phyloP scores from a whole-genome alignment of 2,329 filamentous ascomycete genomes.

The Pseudophaeomoniella oleicola region DNA sequence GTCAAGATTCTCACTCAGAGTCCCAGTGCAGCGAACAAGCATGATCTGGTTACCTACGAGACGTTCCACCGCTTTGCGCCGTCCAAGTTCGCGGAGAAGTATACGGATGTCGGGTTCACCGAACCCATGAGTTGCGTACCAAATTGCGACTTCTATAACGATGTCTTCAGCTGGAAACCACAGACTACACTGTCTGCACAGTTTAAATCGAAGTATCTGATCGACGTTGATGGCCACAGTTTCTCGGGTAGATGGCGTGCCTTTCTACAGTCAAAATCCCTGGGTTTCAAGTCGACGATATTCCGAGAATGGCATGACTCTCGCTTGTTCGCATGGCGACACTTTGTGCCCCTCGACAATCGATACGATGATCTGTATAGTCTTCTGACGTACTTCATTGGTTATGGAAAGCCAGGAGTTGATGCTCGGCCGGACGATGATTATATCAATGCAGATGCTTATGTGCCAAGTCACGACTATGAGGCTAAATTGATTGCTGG shows the following conservation, averaged over 20 bases:
- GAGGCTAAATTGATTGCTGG: constrained; percentile 19
- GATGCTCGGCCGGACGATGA: constrained; percentile 1
- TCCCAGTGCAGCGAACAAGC: constrained; percentile 1
- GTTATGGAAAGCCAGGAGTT: constrained; percentile 13
- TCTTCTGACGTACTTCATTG: constrained; percentile 36
- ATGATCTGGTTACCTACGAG: constrained; percentile 11
- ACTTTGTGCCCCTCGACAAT: constrained; percentile 39
- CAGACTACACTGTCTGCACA: constrained; percentile 17
- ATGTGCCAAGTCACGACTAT: constrained; percentile 17
- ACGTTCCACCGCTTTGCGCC: constrained; percentile 15
- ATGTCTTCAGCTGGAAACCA: constrained; percentile 14
- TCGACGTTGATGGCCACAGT: constrained; percentile 25
- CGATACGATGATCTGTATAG: constrained; percentile 35
- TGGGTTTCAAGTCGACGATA: constrained; percentile 38
- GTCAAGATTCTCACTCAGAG: constrained; percentile 17
- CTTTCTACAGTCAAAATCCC: constrained; percentile 31
- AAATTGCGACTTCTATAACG: constrained; percentile 22
- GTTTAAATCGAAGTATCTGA: constrained; percentile 21
- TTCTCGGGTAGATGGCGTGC: constrained; percentile 25
- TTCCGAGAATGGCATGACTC: constrained; percentile 41
- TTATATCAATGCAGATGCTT: constrained; percentile 9
- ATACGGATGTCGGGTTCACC: constrained; percentile 24
- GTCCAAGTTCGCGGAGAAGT: constrained; percentile 16
- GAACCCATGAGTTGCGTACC: constrained; percentile 22
- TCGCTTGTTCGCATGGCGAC: constrained; percentile 35